Base-by-base conservation (phyloP, 1,139 yeast species). In the Pneumocystis sp. region DNA sequence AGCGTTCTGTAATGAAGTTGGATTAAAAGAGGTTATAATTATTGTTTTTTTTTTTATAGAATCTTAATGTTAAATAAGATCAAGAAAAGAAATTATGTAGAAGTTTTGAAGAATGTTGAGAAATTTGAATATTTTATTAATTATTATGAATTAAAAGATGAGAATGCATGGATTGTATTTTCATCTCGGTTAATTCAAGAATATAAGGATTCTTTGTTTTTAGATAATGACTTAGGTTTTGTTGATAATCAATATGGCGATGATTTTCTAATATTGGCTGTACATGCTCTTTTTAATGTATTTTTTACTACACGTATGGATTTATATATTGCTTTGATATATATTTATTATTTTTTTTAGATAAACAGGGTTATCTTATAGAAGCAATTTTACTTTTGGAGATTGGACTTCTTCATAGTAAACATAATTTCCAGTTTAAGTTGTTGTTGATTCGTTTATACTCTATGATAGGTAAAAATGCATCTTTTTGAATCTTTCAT, bases 371-470 rank as follows among this genome's bases (percentile, higher is more conserved):
- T 1, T 29, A 65, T 4, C 63, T 73, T 3, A 63, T 75, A 31
- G 78, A 74, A 67, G 77, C 78, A 61, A 78, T 77, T 66, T 77
- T 73, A 34, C 76, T 76, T 66, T 75, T 89, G 8, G 86, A 85
- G 70, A 72, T 77, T 15, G 80, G 84, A 0, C 73, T 80, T 1
- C 62, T 72, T 6, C 72, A 75, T 10, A 95, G 89, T 72, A 79
- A 80, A 40, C 82, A 85, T 68, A 90, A 89, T 72, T 87, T 84
- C 71, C 83, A 82, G 71, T 75, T 86, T 31, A 81, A 85, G 66
- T 75, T 87, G 21, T 88, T 95, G 93, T 77, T 90, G 61, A 79
- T 88, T 65, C 81, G 83, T 57, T 73, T 89, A 3, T 87, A 88
- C 73, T 78, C 82, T 19, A 76, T 80, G 56, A 72, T 89, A 12